A percentile compares a stretch with the other conserved stretches of the same genome.
These are phyloP conservation scores for Cladobotryum mycophilum DNA, from an alignment of 2,329 filamentous ascomycete genomes.

Conservation along the genomic window DNA sequence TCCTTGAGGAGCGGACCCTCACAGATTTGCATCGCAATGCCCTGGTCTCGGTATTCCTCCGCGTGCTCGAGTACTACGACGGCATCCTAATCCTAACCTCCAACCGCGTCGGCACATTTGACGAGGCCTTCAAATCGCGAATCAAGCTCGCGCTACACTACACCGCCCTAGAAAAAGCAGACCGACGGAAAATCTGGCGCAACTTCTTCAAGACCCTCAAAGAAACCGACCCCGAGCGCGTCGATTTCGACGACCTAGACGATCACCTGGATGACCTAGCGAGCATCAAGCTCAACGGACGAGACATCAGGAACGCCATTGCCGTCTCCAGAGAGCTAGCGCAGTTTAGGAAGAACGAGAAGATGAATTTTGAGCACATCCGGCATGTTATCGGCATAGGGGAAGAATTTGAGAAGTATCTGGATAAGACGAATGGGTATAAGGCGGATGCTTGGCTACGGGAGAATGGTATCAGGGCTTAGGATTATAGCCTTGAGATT, in stretches of 20 bases:
- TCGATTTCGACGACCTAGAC: slow-evolving; percentile 10
- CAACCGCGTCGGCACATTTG: slow-evolving; percentile 42
- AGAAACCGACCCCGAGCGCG: slow-evolving; percentile 15
- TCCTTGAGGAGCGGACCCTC: slow-evolving; percentile 24
- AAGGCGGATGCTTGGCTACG: not conserved
- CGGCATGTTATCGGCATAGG: not conserved
- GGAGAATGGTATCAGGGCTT: not conserved
- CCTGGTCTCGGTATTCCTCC: slow-evolving; percentile 38
- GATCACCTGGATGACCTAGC: slow-evolving; percentile 10
- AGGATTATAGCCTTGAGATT: too few relatives aligned
- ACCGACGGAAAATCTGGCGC: too few relatives aligned
- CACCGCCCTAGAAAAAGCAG: slow-evolving; percentile 29
- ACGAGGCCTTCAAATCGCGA: slow-evolving; percentile 44
- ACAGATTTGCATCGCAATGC: slow-evolving; percentile 29
- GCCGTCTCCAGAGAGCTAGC: not conserved
- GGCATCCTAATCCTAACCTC: slow-evolving; percentile 45
- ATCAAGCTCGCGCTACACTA: slow-evolving; percentile 42
- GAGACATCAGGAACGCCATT: slow-evolving; percentile 26
- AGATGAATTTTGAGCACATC: not conserved
- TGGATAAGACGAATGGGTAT: not conserved
- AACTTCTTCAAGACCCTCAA: slow-evolving; percentile 19
- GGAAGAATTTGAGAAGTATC: not conserved
- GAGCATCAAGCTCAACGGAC: slow-evolving; percentile 18
- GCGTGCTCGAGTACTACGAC: slow-evolving; percentile 41
- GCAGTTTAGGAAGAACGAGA: not conserved